Conservation (phyloP, 2,329 filamentous ascomycete species). For the Neospermospora avenae region DNA sequence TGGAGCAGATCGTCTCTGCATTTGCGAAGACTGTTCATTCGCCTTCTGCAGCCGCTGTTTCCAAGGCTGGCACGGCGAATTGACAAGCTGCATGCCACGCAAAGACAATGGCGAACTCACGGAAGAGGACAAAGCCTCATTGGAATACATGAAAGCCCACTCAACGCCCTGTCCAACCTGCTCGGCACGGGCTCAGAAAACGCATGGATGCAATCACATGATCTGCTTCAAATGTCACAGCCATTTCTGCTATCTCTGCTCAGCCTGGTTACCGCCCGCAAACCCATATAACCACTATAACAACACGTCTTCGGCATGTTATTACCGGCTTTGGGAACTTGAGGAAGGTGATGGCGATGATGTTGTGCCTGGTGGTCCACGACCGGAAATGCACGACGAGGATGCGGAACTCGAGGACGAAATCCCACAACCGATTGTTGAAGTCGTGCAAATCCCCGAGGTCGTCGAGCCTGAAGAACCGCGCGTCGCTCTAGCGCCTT, state of each 20-base stretch:
- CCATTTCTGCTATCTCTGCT: slow-evolving; percentile 95
- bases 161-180: slow-evolving; percentile 91
- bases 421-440: slow-evolving; percentile 1
- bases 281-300: slow-evolving; percentile 94
- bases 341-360: slow-evolving; percentile 69
- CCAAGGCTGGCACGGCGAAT: slow-evolving; percentile 91
- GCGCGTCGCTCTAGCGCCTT: slow-evolving; percentile 14
- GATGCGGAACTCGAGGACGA: slow-evolving; percentile 12
- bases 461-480: slow-evolving; percentile 16
- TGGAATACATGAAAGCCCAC: slow-evolving; percentile 78
- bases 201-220: slow-evolving; percentile 96
- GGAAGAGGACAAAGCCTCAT: slow-evolving; percentile 79
- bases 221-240: slow-evolving; percentile 84
- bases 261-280: slow-evolving; percentile 73
- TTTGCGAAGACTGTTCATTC: slow-evolving; percentile 86
- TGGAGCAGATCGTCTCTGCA: slow-evolving; percentile 63
- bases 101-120: slow-evolving; percentile 68
- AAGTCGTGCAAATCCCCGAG: slow-evolving; percentile 13
- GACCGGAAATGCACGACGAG: slow-evolving; percentile 14
- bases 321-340: slow-evolving; percentile 84
- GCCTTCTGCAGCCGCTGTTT: slow-evolving; percentile 75
- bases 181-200: slow-evolving; percentile 80
- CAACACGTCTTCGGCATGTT: slow-evolving; percentile 65
- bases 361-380: slow-evolving; percentile 30
- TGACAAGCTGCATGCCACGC: slow-evolving; percentile 64